Base-by-base conservation (phyloP, 495 filamentous ascomycete species). In the Chlorociboria aeruginascens region DNA sequence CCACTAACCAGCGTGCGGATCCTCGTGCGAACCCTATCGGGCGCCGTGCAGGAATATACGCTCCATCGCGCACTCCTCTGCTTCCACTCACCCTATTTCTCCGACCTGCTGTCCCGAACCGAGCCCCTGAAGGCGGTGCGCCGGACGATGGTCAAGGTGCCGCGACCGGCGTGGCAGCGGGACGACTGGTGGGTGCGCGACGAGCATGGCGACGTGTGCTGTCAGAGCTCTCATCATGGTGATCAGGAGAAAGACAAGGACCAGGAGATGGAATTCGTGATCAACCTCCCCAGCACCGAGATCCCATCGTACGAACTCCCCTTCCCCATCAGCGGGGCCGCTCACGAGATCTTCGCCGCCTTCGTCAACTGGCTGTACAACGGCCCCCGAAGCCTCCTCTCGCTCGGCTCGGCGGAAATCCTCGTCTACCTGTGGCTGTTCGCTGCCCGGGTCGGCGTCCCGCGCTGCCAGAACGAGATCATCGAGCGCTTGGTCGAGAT, bases 341-440 rank as follows among this genome's bases (percentile, higher is more conserved):
- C 7, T 0, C 39, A 14, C 17, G n/a, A 4, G 2, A 28, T 16
- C 0, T 43, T 50, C n/a, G 41, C 13, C 1, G 25, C 33, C 0
- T 45, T 50, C 20, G 35, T 50, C 12, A 14, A 50, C 1, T 50
- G 48, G 48, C 17, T 50, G 3, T 50, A 50, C 13, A 14, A 36
- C 6, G 40, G 31, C 3, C n/a, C 9, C 14, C 29, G 17, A 6
- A 42, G 41, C 3, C 11, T 11, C 3, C 2, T 8, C 1, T 36
- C 43, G 6, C 16, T 13, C 2, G 12, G 17, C 12, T 8, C 7
- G 13, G 33, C 16, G 14, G 28, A 30, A 1, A 1, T 2, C 4
- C 44, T 52, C n/a, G 43, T 46, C 9, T 28, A 32, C 7, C n/a
- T 52, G 7, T 52, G 50, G 50, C 36, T 52, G 10, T 36, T 52